Base-by-base conservation (phyloP, 2,329 filamentous ascomycete species). In the Tolypocladium capitatum region DNA sequence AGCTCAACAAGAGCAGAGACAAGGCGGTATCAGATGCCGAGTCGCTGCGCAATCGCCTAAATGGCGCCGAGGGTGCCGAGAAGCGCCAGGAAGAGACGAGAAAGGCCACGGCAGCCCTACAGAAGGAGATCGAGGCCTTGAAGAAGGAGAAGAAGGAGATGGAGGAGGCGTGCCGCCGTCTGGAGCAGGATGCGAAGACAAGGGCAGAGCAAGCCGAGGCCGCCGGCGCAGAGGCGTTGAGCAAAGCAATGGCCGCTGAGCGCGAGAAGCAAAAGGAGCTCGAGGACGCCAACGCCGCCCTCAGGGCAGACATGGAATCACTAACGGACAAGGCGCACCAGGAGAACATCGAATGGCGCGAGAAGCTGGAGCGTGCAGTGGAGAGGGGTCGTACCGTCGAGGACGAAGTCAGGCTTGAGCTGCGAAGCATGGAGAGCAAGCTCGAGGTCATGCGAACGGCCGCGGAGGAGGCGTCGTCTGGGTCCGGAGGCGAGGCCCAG, bases 391-490 rank as follows among this genome's bases (percentile, higher is more conserved):
- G 78, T 13, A 72, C 79, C 11, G 68, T 79, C 8, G 86, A 95
- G 63, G 67, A 83, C 6, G 91, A 96, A 60, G 72, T 94, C 57
- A 85, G 86, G 57, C 76, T 76, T n/a, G 91, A 97, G 65, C 64
- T 79, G 9, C 70, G 84, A 63, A 76, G 83, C 16, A 74, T 95
- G 53, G 94, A 98, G 68, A 83, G 85, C 56, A 94, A 94, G 63
- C 74, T 98, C 48, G 92, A 98, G 66, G 80, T 85, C 9, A 81
- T 96, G 68, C 83, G 92, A 48, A 78, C 82, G 18, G 79, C 85
- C 31, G 88, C 87, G 1, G 92, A 98, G 67, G 92, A 98, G 64
- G 87, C 81, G 1, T 89, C 89, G 1, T 91, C 89, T 3, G 85
- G 86, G 16, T 80, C 80, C 14, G 81, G 81, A 6, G 86, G 89